Evolutionary conservation across 2,329 filamentous ascomycete genomes (phyloP).

Genomic region (Penicillium sclerotigenum): DNA sequence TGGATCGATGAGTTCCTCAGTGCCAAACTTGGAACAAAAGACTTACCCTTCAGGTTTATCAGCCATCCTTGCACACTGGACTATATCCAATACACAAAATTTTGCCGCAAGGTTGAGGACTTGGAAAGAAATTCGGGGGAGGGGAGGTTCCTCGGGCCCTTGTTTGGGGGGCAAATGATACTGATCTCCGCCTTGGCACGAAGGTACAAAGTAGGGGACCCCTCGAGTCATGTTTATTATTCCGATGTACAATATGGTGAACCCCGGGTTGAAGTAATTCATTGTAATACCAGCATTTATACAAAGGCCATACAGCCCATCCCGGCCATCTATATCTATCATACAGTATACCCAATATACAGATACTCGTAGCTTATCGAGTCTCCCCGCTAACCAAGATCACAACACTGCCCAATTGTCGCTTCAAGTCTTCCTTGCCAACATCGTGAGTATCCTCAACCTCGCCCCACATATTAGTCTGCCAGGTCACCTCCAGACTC

Average conservation of each 20-base stretch:
- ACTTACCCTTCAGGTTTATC: slow-evolving; percentile 27
- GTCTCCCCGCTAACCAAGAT: slow-evolving; percentile 67
- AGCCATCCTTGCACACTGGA: slow-evolving; percentile 14
- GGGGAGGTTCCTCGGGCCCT: not conserved
- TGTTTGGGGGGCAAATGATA: slow-evolving; percentile 10
- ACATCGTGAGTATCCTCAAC: slow-evolving; percentile 99
- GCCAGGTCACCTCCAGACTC: slow-evolving; percentile 84
- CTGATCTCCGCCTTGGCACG: slow-evolving; percentile 12
- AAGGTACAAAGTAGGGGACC: not conserved
- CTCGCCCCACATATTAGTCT: slow-evolving; percentile 88
- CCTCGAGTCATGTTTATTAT: not conserved
- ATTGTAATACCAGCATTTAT: slow-evolving; percentile 5
- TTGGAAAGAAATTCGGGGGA: not conserved
- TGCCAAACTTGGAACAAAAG: not conserved
- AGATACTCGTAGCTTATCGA: slow-evolving; percentile 17
- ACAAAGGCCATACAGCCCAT: not conserved
- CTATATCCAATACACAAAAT: not conserved
- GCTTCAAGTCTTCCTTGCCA: slow-evolving; percentile 79
- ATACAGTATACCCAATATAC: slow-evolving; percentile 8
- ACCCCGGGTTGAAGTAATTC: not conserved
- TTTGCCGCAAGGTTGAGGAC: not conserved
- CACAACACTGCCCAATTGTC: slow-evolving; percentile 84
- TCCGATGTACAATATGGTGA: not conserved
- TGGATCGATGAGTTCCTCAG: slow-evolving; percentile 1
- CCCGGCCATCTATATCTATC: slow-evolving; percentile 5